phyloP scores from a whole-genome alignment of 371 early-diverging fungal species.

The Lichtheimia ornata region DNA sequence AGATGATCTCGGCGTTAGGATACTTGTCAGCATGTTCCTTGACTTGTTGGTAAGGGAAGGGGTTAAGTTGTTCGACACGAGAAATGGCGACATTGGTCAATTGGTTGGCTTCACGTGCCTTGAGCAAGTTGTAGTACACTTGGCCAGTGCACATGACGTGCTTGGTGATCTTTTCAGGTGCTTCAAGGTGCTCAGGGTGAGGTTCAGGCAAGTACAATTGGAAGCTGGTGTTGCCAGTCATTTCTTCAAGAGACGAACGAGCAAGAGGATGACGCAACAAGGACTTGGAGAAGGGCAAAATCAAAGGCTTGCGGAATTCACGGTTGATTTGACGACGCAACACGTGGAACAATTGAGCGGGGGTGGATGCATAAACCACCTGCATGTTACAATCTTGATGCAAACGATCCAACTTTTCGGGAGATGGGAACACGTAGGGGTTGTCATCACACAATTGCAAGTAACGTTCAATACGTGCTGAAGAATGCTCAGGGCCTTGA shows the following conservation, averaged over 20 bases:
- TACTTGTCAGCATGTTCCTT: constrained; percentile 87
- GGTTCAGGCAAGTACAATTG: constrained; percentile 90
- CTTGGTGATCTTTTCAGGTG: constrained; percentile 80
- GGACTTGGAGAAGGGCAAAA: constrained; percentile 89
- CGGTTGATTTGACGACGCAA: constrained; percentile 95
- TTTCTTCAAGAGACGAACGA: constrained; percentile 80
- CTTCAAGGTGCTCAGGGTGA: constrained; percentile 74
- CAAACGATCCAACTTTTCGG: constrained; percentile 81
- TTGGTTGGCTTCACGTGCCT: constrained; percentile 87
- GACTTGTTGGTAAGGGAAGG: constrained; percentile 95
- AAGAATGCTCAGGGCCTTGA: constrained; percentile 97
- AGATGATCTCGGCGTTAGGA: constrained; percentile 86
- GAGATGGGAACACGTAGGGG: constrained; percentile 82
- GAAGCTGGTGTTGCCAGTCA: constrained; percentile 84
- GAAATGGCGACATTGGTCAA: constrained; percentile 87
- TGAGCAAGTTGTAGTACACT: constrained; percentile 90
- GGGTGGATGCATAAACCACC: constrained; percentile 93
- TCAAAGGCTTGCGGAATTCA: constrained; percentile 94
- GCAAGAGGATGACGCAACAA: constrained; percentile 94
- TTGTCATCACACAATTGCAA: constrained; percentile 94
- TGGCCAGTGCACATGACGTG: constrained; percentile 95
- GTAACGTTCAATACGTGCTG: constrained; percentile 93
- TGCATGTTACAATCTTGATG: constrained; percentile 98
- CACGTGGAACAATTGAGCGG: constrained; percentile 95
- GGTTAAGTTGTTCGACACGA: constrained; percentile 92